Conservation (phyloP, 495 filamentous ascomycete species). For the Daldinia loculata region DNA sequence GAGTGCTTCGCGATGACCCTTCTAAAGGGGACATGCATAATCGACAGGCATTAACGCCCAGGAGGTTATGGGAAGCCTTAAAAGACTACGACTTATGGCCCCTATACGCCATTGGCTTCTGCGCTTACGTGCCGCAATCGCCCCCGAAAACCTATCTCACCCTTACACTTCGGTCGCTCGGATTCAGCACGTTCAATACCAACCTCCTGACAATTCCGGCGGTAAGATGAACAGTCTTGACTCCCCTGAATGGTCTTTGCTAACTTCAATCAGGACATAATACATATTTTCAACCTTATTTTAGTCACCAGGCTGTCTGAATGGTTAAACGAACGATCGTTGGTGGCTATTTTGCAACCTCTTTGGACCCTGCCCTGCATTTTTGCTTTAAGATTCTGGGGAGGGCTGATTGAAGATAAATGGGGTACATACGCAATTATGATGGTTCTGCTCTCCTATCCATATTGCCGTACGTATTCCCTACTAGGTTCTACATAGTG, state of each 20-base stretch:
- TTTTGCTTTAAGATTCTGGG: slow-evolving; percentile 59
- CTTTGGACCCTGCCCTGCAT: slow-evolving; percentile 67
- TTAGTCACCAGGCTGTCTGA: slow-evolving; percentile 67
- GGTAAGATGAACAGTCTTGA: slow-evolving; percentile 24
- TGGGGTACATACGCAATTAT: slow-evolving; percentile 67
- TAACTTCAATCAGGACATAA: slow-evolving; percentile 48
- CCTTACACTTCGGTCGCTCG: slow-evolving; percentile 65
- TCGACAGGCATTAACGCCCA: slow-evolving; percentile 68
- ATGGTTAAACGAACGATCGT: slow-evolving; percentile 64
- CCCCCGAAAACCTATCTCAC: slow-evolving; percentile 70
- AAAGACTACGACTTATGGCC: slow-evolving; percentile 80
- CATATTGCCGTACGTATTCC: slow-evolving; percentile 46
- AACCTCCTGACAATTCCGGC: slow-evolving; percentile 76
- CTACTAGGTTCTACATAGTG: not conserved
- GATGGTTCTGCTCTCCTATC: slow-evolving; percentile 60
- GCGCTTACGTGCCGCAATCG: slow-evolving; percentile 64
- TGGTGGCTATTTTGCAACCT: slow-evolving; percentile 61
- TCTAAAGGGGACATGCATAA: slow-evolving; percentile 67
- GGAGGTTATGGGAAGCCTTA: slow-evolving; percentile 65
- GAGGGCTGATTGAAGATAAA: slow-evolving; percentile 33
- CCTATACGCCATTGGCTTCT: slow-evolving; percentile 70
- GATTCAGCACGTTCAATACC: slow-evolving; percentile 72
- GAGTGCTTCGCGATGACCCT: slow-evolving; percentile 61
- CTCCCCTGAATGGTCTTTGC: not conserved
- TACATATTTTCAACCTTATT: slow-evolving; percentile 59